Evolutionary conservation across 2,329 filamentous ascomycete genomes (phyloP), one percentile per base, ranked within the genome.

Genomic region (Neonectria magnoliae): DNA sequence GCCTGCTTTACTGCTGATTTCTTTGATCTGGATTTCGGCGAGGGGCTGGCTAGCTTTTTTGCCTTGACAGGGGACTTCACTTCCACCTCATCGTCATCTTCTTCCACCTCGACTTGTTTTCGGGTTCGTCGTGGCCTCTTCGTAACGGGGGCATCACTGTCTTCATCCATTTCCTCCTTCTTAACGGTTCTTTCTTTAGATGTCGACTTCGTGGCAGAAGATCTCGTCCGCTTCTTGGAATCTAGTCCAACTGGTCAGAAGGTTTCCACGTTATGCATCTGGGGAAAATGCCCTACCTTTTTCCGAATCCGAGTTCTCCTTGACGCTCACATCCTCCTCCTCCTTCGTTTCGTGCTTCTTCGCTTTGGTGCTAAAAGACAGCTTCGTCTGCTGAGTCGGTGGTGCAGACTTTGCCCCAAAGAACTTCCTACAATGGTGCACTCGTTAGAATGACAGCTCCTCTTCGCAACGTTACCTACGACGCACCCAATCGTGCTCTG

Each of bases 401-500:
- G 86, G 68, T 5, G 70, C 82, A 0, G 86, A 79, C 70, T 85
- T 87, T 5, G 85, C 78, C 55, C 88, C 90, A 76, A 98, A 97
- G 82, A 97, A 98, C 77, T 95, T 96, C 66, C 95, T 98, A 66
- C 16, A 10, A 29, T 22, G 31, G 7, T 42, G 60, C 57, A 11
- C 2, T 64, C 57, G 62, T 64, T 54, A 60, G 59, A 10, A 10
- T 13, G n/a, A 3, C 20, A 51, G 41, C 42, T 48, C 33, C 45
- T 18, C 31, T 5, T 47, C 29, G 29, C n/a, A 20, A 47, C 22
- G 11, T 41, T 54, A 59, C 68, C 66, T 60, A 62, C 62, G 82
- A 80, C 88, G 70, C 78, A 94, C 92, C 90, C 87, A 79, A 95
- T 82, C 72, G 90, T 93, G 76, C 86, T 88, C 83, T 95, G 92